Conservation (phyloP, 768 basidiomycete species). For the Tulasnella sp. region DNA sequence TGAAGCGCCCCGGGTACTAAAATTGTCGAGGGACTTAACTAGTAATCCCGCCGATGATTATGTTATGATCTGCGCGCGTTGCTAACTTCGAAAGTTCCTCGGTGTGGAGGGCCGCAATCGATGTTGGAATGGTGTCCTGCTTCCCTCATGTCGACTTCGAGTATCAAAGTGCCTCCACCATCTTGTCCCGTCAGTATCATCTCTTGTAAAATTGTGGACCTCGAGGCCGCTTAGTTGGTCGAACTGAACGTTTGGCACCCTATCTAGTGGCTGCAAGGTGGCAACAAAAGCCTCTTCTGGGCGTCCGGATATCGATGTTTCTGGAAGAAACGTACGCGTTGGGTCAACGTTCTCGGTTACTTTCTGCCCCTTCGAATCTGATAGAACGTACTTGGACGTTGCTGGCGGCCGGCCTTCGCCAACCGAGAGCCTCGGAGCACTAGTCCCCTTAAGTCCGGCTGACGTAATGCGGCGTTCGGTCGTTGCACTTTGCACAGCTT, state of each 20-base stretch:
- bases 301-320: not conserved
- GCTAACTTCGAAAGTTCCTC: not conserved
- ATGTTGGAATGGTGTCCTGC: not conserved
- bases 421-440: not conserved
- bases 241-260: not conserved
- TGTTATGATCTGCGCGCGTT: not conserved
- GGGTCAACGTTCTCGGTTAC: not conserved
- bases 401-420: not conserved
- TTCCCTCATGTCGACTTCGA: not conserved
- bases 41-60: not conserved
- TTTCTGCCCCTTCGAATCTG: not conserved
- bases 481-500: not conserved
- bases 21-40: not conserved
- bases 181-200: not conserved
- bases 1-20: not conserved
- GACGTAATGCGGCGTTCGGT: not conserved
- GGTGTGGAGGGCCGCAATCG: not conserved
- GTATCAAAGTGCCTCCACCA: not conserved
- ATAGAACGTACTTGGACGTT: not conserved
- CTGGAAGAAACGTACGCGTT: not conserved
- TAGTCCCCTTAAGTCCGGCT: not conserved
- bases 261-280: slow-evolving; percentile 1
- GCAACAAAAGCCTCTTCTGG: slow-evolving; percentile 1
- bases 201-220: not conserved
- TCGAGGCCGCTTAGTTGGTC: not conserved